Evolutionary conservation across 192 early-diverging fungal genomes (phyloP), one percentile per base, ranked within the genome.

Genomic region (Entomortierella parvispora): DNA sequence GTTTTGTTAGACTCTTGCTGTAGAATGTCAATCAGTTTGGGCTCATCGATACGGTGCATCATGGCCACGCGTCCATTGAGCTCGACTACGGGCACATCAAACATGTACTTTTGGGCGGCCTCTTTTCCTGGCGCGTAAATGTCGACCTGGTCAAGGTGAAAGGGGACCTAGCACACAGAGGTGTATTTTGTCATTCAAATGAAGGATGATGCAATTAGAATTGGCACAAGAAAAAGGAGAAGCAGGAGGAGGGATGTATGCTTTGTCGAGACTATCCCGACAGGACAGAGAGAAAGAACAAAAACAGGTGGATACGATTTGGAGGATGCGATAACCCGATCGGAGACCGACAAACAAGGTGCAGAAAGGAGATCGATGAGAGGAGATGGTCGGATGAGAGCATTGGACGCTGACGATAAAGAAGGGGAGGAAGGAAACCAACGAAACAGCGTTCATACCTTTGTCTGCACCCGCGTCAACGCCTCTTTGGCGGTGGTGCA

Each of bases 41-140:
- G 69, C 37, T 86, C 80, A 48, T 72, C 69, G 15, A 86, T 70
- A 22, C 71, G 43, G 53, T 86, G 85, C 66, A 81, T 76, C 72
- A 81, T 69, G 15, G 82, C 60, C 20, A 84, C 82, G 26, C 79
- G 56, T 12, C 74, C 83, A 18, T 84, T 80, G 49, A 86, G 46
- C 54, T 86, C 83, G 32, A 84, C 71, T 4, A 86, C 85, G 8
- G 85, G 85, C n/a, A 84, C 71, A 61, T 86, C 85, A 59, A 84
- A 86, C 58, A 86, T 81, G 67, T 86, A 86, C 49, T 82, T 81
- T 47, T 86, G 74, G 11, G 59, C 51, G 17, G 52, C 54, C 22
- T 68, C 74, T 34, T 77, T 58, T 2, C 66, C 74, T 14, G 74
- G 74, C 0, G 74, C 74, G n/a, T 77, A 77, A 22, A 77, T 77